Conservation (phyloP, 805 yeast species). For the Kodamaea hsintzibuensis region DNA sequence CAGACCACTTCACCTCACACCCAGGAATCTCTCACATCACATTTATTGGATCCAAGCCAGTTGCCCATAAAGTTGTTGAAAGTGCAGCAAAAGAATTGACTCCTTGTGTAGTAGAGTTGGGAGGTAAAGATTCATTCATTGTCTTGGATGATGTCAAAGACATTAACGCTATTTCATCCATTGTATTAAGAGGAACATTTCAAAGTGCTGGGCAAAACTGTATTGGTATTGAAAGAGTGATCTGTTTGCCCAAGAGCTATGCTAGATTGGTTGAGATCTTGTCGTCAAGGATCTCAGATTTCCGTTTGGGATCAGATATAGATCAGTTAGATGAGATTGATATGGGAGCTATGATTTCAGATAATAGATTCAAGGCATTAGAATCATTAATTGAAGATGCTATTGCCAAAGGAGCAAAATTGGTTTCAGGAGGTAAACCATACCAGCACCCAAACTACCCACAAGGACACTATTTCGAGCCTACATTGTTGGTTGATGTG, state of each 20-base stretch:
- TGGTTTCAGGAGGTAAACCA: constrained; percentile 79
- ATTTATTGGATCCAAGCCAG: constrained; percentile 93
- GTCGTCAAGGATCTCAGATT: constrained; percentile 52
- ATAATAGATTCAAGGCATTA: constrained; percentile 65
- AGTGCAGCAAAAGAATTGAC: constrained; percentile 87
- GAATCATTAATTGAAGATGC: constrained; percentile 74
- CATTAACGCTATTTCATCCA: constrained; percentile 56
- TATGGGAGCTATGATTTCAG: constrained; percentile 94
- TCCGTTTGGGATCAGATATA: constrained; percentile 87
- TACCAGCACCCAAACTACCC: constrained; percentile 90
- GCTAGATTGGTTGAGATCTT: constrained; percentile 59
- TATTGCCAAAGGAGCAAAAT: constrained; percentile 74
- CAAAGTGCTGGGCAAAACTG: constrained; percentile 98
- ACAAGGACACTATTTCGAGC: constrained; percentile 90
- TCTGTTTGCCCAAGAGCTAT: constrained; percentile 73
- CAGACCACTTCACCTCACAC: constrained; percentile 83
- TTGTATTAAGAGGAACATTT: constrained; percentile 91
- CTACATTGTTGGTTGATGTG: constrained; percentile 85
- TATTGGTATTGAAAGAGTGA: constrained; percentile 94
- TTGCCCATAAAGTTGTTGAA: constrained; percentile 81
- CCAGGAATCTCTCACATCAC: constrained; percentile 84
- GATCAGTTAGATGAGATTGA: constrained; percentile 90
- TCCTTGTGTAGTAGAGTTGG: constrained; percentile 93
- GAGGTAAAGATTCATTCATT: constrained; percentile 93
- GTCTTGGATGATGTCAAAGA: constrained; percentile 79